Conservation (phyloP, 495 filamentous ascomycete genomes). For the Penicillium turbatum region DNA sequence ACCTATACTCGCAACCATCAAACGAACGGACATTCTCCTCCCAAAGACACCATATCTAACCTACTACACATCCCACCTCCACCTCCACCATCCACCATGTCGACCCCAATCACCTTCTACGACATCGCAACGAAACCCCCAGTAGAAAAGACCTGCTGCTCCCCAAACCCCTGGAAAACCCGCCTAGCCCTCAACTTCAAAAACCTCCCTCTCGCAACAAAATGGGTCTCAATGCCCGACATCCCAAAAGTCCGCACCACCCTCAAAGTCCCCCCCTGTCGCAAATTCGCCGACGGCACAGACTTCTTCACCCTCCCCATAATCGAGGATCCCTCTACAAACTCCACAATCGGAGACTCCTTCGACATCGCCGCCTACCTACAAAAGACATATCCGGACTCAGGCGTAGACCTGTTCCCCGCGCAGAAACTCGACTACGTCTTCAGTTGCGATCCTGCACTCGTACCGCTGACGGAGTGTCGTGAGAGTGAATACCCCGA, state of each 20-base stretch:
- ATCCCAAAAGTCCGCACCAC: slow-evolving; percentile 42
- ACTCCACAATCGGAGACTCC: slow-evolving; percentile 50
- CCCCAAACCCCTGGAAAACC: slow-evolving; percentile 59
- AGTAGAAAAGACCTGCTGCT: slow-evolving; percentile 26
- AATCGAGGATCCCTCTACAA: slow-evolving; percentile 45
- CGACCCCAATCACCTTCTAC: slow-evolving; percentile 40
- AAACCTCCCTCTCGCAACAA: slow-evolving; percentile 45
- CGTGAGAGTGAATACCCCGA: slow-evolving; percentile 13
- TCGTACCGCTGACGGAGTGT: slow-evolving; percentile 28
- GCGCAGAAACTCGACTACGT: slow-evolving; percentile 29
- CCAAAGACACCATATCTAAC: neutral
- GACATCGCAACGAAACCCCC: slow-evolving; percentile 50
- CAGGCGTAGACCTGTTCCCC: slow-evolving; percentile 40
- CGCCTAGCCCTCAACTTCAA: slow-evolving; percentile 61
- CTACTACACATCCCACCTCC: neutral
- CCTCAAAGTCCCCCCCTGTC: slow-evolving; percentile 42
- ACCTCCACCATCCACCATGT: neutral
- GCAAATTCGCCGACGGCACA: slow-evolving; percentile 53
- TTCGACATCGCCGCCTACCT: slow-evolving; percentile 60
- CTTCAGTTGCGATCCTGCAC: slow-evolving; percentile 2
- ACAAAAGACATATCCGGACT: slow-evolving; percentile 43
- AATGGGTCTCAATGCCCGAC: slow-evolving; percentile 49
- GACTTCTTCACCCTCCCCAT: slow-evolving; percentile 59
- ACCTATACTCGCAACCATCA: too few species aligned
- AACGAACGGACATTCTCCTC: neutral